Conservation (phyloP, 1,139 yeast genomes). For the Pichia inconspicua region DNA sequence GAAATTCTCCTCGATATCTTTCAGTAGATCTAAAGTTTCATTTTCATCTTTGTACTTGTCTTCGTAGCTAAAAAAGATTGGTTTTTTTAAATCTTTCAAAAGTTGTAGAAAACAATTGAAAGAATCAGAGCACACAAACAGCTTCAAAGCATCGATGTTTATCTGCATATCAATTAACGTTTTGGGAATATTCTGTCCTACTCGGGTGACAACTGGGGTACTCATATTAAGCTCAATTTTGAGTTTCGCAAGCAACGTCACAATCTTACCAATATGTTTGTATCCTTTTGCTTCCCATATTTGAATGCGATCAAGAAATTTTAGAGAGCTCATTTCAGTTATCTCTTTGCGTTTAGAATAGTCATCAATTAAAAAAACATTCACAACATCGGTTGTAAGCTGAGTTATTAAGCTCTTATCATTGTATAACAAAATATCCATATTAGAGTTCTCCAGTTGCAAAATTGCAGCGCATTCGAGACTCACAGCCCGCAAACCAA, state of each 20-base stretch:
- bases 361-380: slow-evolving; percentile 55
- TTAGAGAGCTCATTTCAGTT: slow-evolving; percentile 21
- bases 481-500: slow-evolving; percentile 55
- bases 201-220: neutral
- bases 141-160: slow-evolving; percentile 19
- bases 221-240: slow-evolving; percentile 11
- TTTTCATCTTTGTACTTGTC: slow-evolving; percentile 28
- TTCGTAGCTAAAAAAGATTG: slow-evolving; percentile 49
- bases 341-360: neutral
- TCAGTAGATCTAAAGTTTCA: slow-evolving; percentile 39
- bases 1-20: slow-evolving; percentile 34
- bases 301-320: slow-evolving; percentile 21
- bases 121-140: slow-evolving; percentile 81
- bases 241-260: slow-evolving; percentile 36
- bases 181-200: slow-evolving; percentile 29
- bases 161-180: slow-evolving; percentile 24
- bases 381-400: slow-evolving; percentile 39
- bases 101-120: slow-evolving; percentile 62
- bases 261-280: slow-evolving; percentile 38
- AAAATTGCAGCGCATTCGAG: slow-evolving; percentile 46
- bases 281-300: slow-evolving; percentile 36
- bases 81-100: slow-evolving; percentile 64
- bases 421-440: slow-evolving; percentile 36
- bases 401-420: slow-evolving; percentile 16
- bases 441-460: slow-evolving; percentile 43